Evolutionary conservation across 768 basidiomycete species (phyloP).

Genomic region (Kwoniella sp.): DNA sequence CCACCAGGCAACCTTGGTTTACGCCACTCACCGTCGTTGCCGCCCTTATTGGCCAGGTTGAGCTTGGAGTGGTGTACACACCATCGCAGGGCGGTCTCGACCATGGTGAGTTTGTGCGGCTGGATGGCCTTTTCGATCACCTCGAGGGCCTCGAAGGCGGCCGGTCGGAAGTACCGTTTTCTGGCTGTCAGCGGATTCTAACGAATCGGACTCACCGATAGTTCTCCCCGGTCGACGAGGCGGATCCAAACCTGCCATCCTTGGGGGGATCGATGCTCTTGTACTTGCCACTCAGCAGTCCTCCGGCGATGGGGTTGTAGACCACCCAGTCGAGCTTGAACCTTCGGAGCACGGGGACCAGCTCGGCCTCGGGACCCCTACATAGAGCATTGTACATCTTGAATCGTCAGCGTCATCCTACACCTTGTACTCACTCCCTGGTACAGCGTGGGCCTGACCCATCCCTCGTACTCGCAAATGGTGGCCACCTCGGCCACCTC

Average conservation of each 20-base stretch:
- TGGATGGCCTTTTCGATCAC: constrained; percentile 53
- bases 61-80: constrained; percentile 55
- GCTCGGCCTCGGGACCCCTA: constrained; percentile 8
- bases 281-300: constrained; percentile 37
- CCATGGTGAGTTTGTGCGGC: constrained; percentile 50
- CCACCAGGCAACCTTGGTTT: background rate
- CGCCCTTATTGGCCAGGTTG: constrained; percentile 48
- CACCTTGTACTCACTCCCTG: constrained; percentile 42
- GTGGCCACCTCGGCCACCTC: constrained; percentile 54
- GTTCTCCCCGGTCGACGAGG: constrained; percentile 18
- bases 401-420: too few relatives aligned
- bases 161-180: constrained; percentile 40
- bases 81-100: constrained; percentile 55
- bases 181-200: background rate
- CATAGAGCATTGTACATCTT: constrained; percentile 43
- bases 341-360: constrained; percentile 29
- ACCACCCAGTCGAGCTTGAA: constrained; percentile 44
- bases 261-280: constrained; percentile 29
- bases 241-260: constrained; percentile 27
- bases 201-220: constrained; percentile 12
- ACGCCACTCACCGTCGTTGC: constrained; percentile 21
- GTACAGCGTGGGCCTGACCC: constrained; percentile 56
- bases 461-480: constrained; percentile 54
- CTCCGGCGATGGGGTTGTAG: constrained; percentile 46
- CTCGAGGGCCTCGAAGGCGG: constrained; percentile 55